Base-by-base conservation (phyloP, 1,284 basidiomycete genomes). In the Pascua sp. region DNA sequence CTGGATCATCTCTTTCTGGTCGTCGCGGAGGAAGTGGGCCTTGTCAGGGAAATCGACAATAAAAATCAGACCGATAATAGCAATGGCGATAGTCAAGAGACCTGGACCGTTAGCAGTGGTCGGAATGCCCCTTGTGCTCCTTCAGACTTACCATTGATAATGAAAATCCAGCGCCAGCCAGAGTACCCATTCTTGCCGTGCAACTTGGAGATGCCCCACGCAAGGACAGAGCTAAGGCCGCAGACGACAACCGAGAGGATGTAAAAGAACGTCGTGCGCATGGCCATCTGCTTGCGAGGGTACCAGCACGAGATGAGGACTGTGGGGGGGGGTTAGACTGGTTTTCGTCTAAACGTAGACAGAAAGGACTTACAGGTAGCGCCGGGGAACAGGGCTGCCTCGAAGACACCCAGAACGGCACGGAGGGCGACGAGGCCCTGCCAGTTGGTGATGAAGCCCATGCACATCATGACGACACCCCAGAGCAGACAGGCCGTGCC, bases 281-380 rank as follows among this genome's bases (percentile, higher is more conserved):
- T 67, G 51, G 79, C 76, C 51, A 76, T 75, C 63, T 80, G 75
- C 55, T 69, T 67, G n/a, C 80, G 75, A 1, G 77, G 76, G 66
- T 80, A 81, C 79, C 79, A 60, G 45, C 59, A 60, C 9, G 76
- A 72, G 56, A 80, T 73, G 17, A 81, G 68, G 67, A 71, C 12
- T 43, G 66, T 70, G 78, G 4, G 76, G 72, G 70, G 69, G 71
- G 11, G 62, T 65, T 7, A 65, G 70, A 73, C 73, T 59, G 75
- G 70, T n/a, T 11, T 64, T 60, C 52, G 58, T 65, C 56, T 76
- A 73, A 37, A 63, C 7, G 68, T 50, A 15, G 76, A 79, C 37
- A 80, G 64, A 1, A 80, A 57, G 9, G 72, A 47, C 79, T 72
- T 43, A 73, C 70, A 78, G 4, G 77, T 74, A 48, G 71, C 75